Conservation (phyloP, 108 stramenopile species). For the Parietichytrium sp. region DNA sequence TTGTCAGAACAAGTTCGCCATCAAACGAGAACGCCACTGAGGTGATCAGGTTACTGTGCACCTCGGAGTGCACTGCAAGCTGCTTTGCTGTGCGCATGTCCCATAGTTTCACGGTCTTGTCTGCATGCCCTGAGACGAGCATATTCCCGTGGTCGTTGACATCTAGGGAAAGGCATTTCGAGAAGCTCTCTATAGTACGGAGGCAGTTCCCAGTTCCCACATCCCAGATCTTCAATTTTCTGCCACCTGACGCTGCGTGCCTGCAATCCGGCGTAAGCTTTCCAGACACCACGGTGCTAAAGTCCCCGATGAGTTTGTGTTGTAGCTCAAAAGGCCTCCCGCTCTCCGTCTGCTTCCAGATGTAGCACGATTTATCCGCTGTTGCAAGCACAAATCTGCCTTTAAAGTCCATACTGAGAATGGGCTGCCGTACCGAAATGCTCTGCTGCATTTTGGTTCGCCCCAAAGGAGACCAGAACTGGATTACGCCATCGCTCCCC, state of each 20-base stretch:
- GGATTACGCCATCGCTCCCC: slow-evolving; percentile 27
- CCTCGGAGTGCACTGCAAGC: background rate
- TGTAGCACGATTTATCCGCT: background rate
- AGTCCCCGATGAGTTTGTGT: background rate
- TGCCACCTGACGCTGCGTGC: background rate
- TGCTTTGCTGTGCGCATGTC: slow-evolving; percentile 23
- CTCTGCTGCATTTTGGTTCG: background rate
- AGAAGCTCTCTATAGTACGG: slow-evolving; percentile 1
- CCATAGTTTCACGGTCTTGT: background rate
- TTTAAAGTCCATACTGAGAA: slow-evolving; percentile 10
- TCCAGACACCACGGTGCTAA: background rate
- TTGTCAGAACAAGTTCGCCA: background rate
- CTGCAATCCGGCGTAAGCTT: slow-evolving; percentile 11
- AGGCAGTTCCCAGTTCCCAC: background rate
- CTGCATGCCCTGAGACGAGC: slow-evolving; percentile 6
- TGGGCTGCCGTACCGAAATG: slow-evolving; percentile 15
- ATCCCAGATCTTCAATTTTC: slow-evolving; percentile 26
- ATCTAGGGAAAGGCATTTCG: slow-evolving; percentile 31
- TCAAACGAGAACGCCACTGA: background rate
- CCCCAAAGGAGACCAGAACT: background rate
- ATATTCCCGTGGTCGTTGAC: slow-evolving; percentile 8
- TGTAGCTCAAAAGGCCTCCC: background rate
- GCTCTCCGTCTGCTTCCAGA: background rate
- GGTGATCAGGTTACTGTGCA: slow-evolving; percentile 15
- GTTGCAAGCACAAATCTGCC: background rate